These are phyloP conservation scores for Talaromyces verruculosus DNA, from an alignment of 2,329 filamentous ascomycete species.

Conservation along the genomic window DNA sequence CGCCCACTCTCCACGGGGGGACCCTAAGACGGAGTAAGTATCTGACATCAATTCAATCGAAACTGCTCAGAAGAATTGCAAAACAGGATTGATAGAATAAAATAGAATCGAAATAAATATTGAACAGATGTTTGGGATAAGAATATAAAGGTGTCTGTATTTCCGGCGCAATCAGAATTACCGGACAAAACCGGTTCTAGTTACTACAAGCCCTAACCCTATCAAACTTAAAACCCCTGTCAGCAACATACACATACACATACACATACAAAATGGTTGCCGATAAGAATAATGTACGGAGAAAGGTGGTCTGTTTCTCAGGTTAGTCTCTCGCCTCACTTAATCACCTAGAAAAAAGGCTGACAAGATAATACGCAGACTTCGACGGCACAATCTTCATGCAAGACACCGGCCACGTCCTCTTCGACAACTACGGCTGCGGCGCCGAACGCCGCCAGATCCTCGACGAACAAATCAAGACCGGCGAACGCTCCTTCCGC, in stretches of 20 bases:
- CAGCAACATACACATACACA: background rate
- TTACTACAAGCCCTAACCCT: slow-evolving; percentile 2
- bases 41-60: slow-evolving; percentile 3
- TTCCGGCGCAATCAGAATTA: background rate
- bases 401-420: slow-evolving; percentile 68
- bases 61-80: background rate
- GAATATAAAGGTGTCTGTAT: background rate
- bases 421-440: slow-evolving; percentile 66
- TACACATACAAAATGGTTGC: slow-evolving; percentile 9
- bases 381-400: slow-evolving; percentile 73
- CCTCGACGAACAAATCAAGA: slow-evolving; percentile 65
- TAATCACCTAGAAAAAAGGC: background rate
- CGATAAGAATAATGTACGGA: slow-evolving; percentile 5
- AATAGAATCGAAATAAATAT: background rate
- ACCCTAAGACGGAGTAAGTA: background rate
- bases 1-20: background rate
- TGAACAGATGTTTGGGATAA: too few relatives aligned
- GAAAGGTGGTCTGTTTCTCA: slow-evolving; percentile 18
- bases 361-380: slow-evolving; percentile 38
- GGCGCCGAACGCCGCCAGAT: slow-evolving; percentile 56
- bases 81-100: background rate
- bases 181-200: background rate
- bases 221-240: background rate
- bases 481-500: slow-evolving; percentile 64
- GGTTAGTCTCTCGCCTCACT: background rate